Evolutionary conservation across 2,329 filamentous ascomycete genomes (phyloP).

Genomic region (Colletotrichum coccodes): DNA sequence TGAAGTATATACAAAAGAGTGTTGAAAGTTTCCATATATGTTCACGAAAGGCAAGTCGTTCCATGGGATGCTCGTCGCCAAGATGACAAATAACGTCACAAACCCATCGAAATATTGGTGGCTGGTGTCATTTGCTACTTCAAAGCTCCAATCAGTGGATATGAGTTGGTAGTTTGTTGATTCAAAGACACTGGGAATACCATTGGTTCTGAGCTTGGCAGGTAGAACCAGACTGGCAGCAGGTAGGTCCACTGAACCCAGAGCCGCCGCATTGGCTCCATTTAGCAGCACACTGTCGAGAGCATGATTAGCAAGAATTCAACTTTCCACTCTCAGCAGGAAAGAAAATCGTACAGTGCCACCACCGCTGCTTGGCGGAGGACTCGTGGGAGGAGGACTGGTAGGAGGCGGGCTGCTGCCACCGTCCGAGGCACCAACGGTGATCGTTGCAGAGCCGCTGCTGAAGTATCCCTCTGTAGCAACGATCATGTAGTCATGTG

Average conservation of each 20-base stretch:
- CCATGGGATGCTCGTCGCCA: not conserved
- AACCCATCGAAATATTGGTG: not conserved
- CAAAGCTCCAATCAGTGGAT: not conserved
- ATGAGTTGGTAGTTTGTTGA: not conserved
- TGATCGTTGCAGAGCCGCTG: conserved; percentile 40
- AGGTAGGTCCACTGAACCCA: conserved; percentile 38
- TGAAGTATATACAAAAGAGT: not conserved
- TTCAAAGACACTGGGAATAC: conserved; percentile 38
- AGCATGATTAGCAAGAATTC: not conserved
- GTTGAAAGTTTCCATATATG: not conserved
- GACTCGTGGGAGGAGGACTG: not conserved
- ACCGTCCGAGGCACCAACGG: conserved; percentile 11
- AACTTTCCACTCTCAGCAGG: too few species aligned
- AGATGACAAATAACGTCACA: too few species aligned
- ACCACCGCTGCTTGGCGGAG: conserved; percentile 12
- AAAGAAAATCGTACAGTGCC: conserved; percentile 13
- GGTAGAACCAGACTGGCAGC: conserved; percentile 37
- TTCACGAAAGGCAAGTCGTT: not conserved
- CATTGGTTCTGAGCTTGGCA: conserved; percentile 37
- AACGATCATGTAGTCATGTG: conserved; percentile 63
- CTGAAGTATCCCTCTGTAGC: conserved; percentile 59
- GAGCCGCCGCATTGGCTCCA: conserved; percentile 38
- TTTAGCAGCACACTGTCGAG: conserved; percentile 31
- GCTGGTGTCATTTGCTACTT: too few species aligned
- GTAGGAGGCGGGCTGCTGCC: conserved; percentile 15